Conservation (phyloP, 2,329 filamentous ascomycete species). For the Pseudocercospora ulei region DNA sequence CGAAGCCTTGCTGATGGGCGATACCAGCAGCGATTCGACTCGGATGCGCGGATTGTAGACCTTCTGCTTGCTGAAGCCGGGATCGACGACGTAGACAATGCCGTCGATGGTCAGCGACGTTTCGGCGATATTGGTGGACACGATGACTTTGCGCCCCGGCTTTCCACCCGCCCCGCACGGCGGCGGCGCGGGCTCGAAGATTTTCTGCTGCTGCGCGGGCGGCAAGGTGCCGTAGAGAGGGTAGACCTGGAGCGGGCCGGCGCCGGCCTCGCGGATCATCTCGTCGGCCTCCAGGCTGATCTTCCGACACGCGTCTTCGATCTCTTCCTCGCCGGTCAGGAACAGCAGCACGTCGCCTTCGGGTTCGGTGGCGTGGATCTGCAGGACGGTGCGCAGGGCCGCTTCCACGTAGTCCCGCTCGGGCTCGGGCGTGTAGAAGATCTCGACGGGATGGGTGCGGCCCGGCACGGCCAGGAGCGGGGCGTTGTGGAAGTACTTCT, state of each 20-base stretch:
- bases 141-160: slow-evolving; percentile 85
- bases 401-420: slow-evolving; percentile 96
- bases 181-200: slow-evolving; percentile 80
- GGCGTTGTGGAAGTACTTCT: slow-evolving; percentile 91
- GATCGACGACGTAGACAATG: slow-evolving; percentile 98
- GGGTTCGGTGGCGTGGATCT: slow-evolving; percentile 86
- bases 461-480: slow-evolving; percentile 89
- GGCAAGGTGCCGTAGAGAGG: slow-evolving; percentile 90
- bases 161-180: slow-evolving; percentile 64
- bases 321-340: slow-evolving; percentile 95
- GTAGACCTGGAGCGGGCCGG: slow-evolving; percentile 80
- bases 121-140: slow-evolving; percentile 96
- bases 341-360: slow-evolving; percentile 93
- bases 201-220: slow-evolving; percentile 72
- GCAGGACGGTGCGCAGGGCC: slow-evolving; percentile 83
- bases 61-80: slow-evolving; percentile 98
- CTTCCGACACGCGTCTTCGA: slow-evolving; percentile 90
- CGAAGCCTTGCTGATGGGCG: slow-evolving; percentile 93
- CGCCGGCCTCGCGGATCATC: slow-evolving; percentile 80
- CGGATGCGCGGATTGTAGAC: slow-evolving; percentile 96
- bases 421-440: slow-evolving; percentile 94
- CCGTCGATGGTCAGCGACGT: slow-evolving; percentile 96
- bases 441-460: slow-evolving; percentile 91
- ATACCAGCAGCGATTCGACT: slow-evolving; percentile 94
- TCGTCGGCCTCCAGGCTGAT: slow-evolving; percentile 86